Evolutionary conservation across 78 protist species (phyloP).

Genomic region (Creolimax fragrantissima): DNA sequence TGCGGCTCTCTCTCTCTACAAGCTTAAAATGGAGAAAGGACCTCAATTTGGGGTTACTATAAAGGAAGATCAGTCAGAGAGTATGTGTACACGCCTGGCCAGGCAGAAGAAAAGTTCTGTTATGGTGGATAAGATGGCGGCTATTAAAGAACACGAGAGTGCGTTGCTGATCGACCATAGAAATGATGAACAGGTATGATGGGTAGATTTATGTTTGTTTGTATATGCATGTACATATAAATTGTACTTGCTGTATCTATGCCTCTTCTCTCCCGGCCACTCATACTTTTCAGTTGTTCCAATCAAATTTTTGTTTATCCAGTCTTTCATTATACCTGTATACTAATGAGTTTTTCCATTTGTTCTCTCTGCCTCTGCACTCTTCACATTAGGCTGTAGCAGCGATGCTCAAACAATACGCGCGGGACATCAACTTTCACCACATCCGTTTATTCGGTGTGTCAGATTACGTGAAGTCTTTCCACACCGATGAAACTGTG

Average conservation of each 20-base stretch:
- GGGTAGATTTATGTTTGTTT: too few species aligned
- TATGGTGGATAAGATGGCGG: background rate
- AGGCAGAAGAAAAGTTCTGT: background rate
- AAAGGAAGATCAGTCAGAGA: background rate
- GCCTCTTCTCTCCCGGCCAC: too few species aligned
- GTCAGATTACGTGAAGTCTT: background rate
- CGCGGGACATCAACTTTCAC: background rate
- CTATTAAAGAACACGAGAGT: background rate
- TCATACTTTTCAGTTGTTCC: too few species aligned
- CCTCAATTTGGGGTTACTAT: background rate
- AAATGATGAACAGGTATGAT: background rate
- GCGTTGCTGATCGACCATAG: background rate
- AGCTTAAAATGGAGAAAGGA: constrained; percentile 15
- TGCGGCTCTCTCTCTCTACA: background rate
- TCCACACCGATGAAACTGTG: background rate
- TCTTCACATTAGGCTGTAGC: background rate
- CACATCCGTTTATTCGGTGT: background rate
- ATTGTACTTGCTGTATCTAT: too few species aligned
- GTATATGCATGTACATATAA: too few species aligned
- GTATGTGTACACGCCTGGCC: background rate
- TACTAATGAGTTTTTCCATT: too few species aligned
- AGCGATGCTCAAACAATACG: background rate
- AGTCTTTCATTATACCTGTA: too few species aligned
- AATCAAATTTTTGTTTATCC: too few species aligned
- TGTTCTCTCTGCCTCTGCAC: too few species aligned